Percentiles rank a stretch among this genome's conserved stretches.
Conservation (phyloP, 1,284 basidiomycete species). For the Lignosus rhinocerotis region DNA sequence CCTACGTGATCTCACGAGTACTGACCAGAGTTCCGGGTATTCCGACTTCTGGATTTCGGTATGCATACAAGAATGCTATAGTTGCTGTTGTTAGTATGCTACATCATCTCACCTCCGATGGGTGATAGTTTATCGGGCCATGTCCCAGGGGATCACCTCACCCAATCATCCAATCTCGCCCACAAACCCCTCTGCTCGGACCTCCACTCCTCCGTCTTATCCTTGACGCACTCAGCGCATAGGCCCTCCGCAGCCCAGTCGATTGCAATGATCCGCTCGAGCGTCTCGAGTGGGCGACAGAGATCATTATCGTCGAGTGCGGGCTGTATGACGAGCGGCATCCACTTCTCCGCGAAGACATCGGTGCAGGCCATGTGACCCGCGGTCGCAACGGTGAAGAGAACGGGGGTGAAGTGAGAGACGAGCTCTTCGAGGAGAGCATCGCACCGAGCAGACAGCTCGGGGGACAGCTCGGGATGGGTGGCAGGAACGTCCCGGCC, state of each 20-base stretch:
- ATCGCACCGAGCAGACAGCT: constrained; percentile 30
- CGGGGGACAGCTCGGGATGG: constrained; percentile 26
- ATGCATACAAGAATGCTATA: neutral
- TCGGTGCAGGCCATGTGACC: constrained; percentile 73
- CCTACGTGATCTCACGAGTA: too few species aligned
- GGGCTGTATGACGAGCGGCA: constrained; percentile 62
- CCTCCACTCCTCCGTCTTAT: constrained; percentile 67
- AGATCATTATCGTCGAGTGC: constrained; percentile 61
- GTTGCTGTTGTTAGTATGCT: neutral
- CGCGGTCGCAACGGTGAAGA: constrained; percentile 69
- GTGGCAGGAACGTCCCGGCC: neutral
- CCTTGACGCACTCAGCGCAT: constrained; percentile 55
- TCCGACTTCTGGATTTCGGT: neutral
- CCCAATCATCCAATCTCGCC: constrained; percentile 62
- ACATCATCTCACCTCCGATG: neutral
- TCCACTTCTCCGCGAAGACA: constrained; percentile 68
- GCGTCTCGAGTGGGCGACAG: constrained; percentile 62
- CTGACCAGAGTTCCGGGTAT: too few species aligned
- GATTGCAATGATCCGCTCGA: constrained; percentile 55
- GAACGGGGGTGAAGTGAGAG: constrained; percentile 64
- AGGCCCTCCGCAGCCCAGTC: constrained; percentile 60
- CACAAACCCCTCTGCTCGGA: constrained; percentile 60
- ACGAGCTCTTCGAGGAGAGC: constrained; percentile 43
- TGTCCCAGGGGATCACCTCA: constrained; percentile 21
- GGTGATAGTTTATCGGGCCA: too few species aligned